phyloP scores from a whole-genome alignment of 164 flowering plant genomes.

The Cinnamomum micranthum region DNA sequence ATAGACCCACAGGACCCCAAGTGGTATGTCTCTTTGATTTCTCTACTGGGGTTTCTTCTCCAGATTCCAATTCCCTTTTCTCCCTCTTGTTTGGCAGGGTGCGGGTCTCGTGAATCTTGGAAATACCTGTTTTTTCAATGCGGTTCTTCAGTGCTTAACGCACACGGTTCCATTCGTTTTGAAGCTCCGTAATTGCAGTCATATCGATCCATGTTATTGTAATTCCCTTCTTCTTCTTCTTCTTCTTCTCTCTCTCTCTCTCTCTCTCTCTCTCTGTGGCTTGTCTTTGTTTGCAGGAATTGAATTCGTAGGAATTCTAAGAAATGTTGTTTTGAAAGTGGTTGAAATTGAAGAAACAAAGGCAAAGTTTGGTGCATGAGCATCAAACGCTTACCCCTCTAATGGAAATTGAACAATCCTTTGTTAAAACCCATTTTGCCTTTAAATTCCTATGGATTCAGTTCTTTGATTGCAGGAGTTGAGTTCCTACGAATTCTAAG shows the following conservation, averaged over 20 bases:
- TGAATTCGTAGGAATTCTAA: neutral
- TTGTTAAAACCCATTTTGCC: too few species aligned
- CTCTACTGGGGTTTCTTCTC: neutral
- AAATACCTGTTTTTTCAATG: constrained; percentile 78
- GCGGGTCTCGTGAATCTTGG: constrained; percentile 80
- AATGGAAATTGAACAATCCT: too few species aligned
- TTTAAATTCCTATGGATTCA: too few species aligned
- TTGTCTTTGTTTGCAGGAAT: neutral
- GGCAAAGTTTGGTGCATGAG: too few species aligned
- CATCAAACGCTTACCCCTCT: too few species aligned
- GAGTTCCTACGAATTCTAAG: too few species aligned
- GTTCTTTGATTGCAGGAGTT: too few species aligned
- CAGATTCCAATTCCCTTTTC: neutral
- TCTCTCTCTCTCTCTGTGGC: neutral
- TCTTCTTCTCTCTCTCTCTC: neutral
- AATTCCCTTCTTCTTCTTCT: constrained; percentile 6
- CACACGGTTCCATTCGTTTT: constrained; percentile 72
- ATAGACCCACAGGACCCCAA: too few species aligned
- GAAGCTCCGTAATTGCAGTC: constrained; percentile 39
- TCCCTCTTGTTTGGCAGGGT: constrained; percentile 35
- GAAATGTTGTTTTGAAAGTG: too few species aligned
- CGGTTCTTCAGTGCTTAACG: constrained; percentile 74
- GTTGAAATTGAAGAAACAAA: too few species aligned
- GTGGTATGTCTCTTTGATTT: neutral
- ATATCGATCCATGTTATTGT: constrained; percentile 37